Percentiles rank a stretch among this genome's conserved stretches.
These are phyloP conservation scores for Panaeolus papilionaceus DNA, from an alignment of 768 basidiomycete genomes.

Conservation along the genomic window DNA sequence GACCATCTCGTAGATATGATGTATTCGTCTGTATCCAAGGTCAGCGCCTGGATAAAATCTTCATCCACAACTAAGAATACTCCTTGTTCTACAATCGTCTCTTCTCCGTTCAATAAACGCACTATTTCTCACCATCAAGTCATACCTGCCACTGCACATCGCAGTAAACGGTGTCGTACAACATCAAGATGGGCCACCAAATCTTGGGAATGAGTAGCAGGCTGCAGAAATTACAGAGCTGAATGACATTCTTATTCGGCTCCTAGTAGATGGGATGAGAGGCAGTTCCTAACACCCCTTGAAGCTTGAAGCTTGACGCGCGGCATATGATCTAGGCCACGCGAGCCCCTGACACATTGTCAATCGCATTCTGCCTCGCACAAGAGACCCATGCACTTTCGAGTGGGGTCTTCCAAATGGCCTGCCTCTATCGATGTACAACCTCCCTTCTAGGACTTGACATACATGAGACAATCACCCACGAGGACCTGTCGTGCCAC, in stretches of 20 bases:
- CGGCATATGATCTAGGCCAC: neutral
- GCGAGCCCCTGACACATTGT: neutral
- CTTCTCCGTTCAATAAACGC: neutral
- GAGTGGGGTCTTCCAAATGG: neutral
- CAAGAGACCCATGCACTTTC: neutral
- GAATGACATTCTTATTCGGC: neutral
- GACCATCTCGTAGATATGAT: neutral
- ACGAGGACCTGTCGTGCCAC: neutral
- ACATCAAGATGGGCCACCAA: too few species aligned
- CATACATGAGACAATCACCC: neutral
- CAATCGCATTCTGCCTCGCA: neutral
- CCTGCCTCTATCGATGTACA: neutral
- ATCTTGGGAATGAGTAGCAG: too few species aligned
- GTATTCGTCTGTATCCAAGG: neutral
- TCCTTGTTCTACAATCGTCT: neutral
- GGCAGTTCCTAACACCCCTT: neutral
- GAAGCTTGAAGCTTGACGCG: neutral
- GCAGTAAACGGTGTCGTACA: neutral
- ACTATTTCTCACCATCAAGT: neutral
- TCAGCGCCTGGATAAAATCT: neutral
- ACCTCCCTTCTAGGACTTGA: neutral
- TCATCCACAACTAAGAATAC: neutral
- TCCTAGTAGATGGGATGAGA: neutral
- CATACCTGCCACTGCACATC: neutral
- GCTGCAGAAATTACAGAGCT: neutral